Conservation (phyloP, 164 flowering plant genomes). For the Berberis vulgaris region DNA sequence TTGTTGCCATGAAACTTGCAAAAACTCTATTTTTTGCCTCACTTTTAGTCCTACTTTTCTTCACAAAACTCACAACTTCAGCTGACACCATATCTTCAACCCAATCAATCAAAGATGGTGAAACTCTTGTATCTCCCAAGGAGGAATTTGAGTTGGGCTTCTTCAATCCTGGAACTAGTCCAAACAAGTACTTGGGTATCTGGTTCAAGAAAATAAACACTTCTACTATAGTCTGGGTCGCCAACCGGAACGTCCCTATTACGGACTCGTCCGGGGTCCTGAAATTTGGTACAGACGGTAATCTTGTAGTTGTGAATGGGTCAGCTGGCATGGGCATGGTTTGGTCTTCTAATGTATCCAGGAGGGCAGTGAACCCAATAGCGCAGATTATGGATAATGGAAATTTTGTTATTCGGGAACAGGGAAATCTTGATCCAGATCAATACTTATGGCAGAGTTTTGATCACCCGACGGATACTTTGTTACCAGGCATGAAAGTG, state of each 20-base stretch:
- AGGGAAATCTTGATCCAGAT: background rate
- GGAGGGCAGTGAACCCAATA: background rate
- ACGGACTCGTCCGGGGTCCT: slow-evolving; percentile 12
- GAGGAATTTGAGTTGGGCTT: slow-evolving; percentile 12
- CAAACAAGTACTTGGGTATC: slow-evolving; percentile 14
- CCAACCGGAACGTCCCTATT: slow-evolving; percentile 19
- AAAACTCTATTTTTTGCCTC: too few species aligned
- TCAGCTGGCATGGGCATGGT: background rate
- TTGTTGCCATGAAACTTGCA: too few species aligned
- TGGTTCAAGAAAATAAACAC: slow-evolving; percentile 12
- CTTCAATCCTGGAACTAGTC: slow-evolving; percentile 15
- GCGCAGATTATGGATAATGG: slow-evolving; percentile 10
- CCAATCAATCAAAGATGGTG: slow-evolving; percentile 5
- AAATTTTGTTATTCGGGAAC: slow-evolving; percentile 9
- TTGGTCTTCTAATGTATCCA: slow-evolving; percentile 10
- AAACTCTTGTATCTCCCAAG: slow-evolving; percentile 8
- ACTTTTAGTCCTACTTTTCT: too few species aligned
- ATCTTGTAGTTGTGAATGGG: slow-evolving; percentile 8
- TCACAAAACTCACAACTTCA: background rate
- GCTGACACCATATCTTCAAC: background rate
- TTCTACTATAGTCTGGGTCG: slow-evolving; percentile 18
- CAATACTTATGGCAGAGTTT: slow-evolving; percentile 10
- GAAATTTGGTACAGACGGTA: slow-evolving; percentile 1
- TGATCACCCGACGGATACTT: slow-evolving; percentile 17
- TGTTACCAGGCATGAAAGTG: slow-evolving; percentile 24